Percentiles rank a stretch among this genome's conserved stretches.
These are phyloP conservation scores for Wickerhamiella slavikovae DNA, from an alignment of 805 yeast genomes.

Conservation along the genomic window DNA sequence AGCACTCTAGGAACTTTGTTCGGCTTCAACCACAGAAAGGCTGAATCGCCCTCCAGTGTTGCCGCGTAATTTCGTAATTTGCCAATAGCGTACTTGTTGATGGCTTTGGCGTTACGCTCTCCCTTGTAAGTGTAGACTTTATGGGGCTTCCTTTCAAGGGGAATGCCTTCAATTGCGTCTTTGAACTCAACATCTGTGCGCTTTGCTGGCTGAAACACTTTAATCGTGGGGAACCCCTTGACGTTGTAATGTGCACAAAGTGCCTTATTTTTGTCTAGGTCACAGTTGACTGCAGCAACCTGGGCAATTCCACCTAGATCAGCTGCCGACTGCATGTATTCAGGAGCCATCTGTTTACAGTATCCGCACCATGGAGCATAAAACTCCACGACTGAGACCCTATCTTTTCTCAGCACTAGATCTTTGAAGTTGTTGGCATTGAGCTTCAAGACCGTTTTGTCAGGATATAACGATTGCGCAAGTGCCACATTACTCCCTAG, in stretches of 20 bases:
- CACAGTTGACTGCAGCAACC: constrained; percentile 79
- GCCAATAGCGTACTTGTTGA: constrained; percentile 12
- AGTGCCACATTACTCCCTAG: constrained; percentile 3
- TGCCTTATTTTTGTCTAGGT: constrained; percentile 39
- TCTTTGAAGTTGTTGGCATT: constrained; percentile 31
- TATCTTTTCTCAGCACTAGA: constrained; percentile 47
- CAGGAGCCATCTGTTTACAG: constrained; percentile 61
- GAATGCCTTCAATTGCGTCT: constrained; percentile 12
- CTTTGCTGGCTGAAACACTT: constrained; percentile 72
- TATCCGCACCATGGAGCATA: constrained; percentile 99
- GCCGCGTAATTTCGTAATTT: constrained; percentile 15
- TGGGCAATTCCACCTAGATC: constrained; percentile 25
- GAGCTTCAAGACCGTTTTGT: constrained; percentile 9
- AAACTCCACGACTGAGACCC: constrained; percentile 70
- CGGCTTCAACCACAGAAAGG: constrained; percentile 12
- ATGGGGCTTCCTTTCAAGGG: constrained; percentile 10
- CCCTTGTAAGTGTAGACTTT: constrained; percentile 15
- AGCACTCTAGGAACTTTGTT: constrained; percentile 12
- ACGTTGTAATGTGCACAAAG: constrained; percentile 49
- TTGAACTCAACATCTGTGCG: constrained; percentile 14
- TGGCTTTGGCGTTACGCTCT: constrained; percentile 12
- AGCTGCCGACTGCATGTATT: constrained; percentile 42
- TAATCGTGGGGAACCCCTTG: constrained; percentile 65
- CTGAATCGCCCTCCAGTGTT: constrained; percentile 7
- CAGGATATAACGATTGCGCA: constrained; percentile 3